A percentile compares a stretch with the other conserved stretches of the same genome.
Evolutionary conservation across 2,329 filamentous ascomycete species (phyloP).

Genomic region (Colletotrichum eremochloae): DNA sequence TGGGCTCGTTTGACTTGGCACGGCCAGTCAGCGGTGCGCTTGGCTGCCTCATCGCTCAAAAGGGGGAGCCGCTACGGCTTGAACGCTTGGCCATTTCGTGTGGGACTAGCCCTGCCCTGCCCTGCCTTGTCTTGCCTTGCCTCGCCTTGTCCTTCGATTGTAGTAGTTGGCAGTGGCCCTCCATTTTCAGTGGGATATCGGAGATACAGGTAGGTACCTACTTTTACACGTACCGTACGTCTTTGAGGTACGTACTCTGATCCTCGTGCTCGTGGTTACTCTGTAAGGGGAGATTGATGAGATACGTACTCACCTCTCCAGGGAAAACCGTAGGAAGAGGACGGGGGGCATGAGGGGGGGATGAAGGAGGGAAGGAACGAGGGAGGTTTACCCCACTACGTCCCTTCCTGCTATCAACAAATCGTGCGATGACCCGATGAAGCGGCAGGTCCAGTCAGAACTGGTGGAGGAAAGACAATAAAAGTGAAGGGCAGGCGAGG

Average conservation of each 20-base stretch:
- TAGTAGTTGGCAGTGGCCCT: too few species aligned
- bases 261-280: neutral
- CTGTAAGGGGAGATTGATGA: too few species aligned
- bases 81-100: slow-evolving; percentile 15
- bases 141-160: neutral
- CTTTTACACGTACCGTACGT: too few species aligned
- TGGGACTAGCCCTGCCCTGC: slow-evolving; percentile 1
- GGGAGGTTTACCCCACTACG: slow-evolving; percentile 1
- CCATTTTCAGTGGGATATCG: too few species aligned
- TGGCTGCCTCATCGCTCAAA: slow-evolving; percentile 36
- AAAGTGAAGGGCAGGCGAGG: neutral
- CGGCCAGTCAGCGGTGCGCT: slow-evolving; percentile 35
- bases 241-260: neutral
- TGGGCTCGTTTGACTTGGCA: slow-evolving; percentile 41
- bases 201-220: too few species aligned
- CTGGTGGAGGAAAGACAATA: neutral
- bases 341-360: too few species aligned
- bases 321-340: neutral
- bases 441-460: neutral
- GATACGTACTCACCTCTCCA: neutral
- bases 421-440: neutral
- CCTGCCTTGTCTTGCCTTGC: slow-evolving; percentile 24
- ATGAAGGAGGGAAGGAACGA: too few species aligned
- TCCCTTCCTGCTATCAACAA: neutral
- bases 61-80: slow-evolving; percentile 36